Evolutionary conservation across 768 basidiomycete species (phyloP).

Genomic region (Hericium coralloides): DNA sequence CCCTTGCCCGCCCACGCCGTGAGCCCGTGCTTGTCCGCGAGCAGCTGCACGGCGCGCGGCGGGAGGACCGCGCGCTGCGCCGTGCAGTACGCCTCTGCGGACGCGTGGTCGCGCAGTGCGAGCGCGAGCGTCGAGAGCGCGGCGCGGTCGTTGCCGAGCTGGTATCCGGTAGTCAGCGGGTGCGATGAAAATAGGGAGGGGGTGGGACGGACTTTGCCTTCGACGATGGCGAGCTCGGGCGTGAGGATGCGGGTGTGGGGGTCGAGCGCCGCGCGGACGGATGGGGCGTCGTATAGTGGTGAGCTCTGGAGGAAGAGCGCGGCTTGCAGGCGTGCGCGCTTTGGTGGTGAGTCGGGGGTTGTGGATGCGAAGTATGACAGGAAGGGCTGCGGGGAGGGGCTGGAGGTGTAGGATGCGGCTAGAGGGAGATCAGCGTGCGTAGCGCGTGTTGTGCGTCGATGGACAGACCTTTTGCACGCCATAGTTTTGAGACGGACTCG

Average conservation of each 20-base stretch:
- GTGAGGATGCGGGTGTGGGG: conserved; percentile 45
- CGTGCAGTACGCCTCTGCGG: conserved; percentile 83
- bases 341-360: conserved; percentile 70
- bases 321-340: conserved; percentile 63
- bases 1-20: conserved; percentile 42
- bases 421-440: too few relatives aligned
- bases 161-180: background rate
- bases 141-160: conserved; percentile 49
- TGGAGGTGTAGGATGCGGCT: conserved; percentile 22
- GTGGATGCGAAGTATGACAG: conserved; percentile 75
- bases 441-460: too few relatives aligned
- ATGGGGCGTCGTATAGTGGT: conserved; percentile 48
- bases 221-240: conserved; percentile 70
- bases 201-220: conserved; percentile 54
- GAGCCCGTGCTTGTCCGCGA: conserved; percentile 40
- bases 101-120: conserved; percentile 59
- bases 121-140: conserved; percentile 64
- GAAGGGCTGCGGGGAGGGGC: conserved; percentile 34
- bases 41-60: conserved; percentile 39
- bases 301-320: conserved; percentile 79
- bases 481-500: conserved; percentile 9
- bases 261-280: conserved; percentile 35
- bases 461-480: conserved; percentile 12
- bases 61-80: conserved; percentile 71
- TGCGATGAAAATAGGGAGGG: background rate